These are phyloP conservation scores for Pseudocercospora crystallina DNA, from an alignment of 2,329 filamentous ascomycete genomes.

Conservation along the genomic window DNA sequence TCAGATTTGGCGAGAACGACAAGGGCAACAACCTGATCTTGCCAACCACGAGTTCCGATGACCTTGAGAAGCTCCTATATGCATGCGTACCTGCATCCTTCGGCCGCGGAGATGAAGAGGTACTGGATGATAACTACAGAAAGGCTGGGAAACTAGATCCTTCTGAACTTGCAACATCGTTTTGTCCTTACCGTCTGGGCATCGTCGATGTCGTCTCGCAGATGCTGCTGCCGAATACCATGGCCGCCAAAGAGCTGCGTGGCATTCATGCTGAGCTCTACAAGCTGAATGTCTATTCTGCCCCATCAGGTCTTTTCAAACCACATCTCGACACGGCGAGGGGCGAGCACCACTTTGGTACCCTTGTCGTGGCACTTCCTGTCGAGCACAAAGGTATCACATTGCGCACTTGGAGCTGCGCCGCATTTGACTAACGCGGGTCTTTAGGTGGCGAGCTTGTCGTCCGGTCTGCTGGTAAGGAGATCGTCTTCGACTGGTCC, in stretches of 20 bases:
- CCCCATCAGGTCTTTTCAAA: constrained; percentile 16
- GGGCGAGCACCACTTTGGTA: constrained; percentile 16
- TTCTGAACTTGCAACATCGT: constrained; percentile 39
- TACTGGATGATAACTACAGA: constrained; percentile 54
- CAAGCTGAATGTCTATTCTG: constrained; percentile 51
- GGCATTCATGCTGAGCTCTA: constrained; percentile 55
- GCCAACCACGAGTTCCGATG: not conserved
- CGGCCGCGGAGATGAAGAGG: constrained; percentile 45
- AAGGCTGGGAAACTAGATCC: constrained; percentile 54
- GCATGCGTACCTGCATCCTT: constrained; percentile 49
- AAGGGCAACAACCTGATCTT: constrained; percentile 2
- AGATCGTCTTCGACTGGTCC: constrained; percentile 46
- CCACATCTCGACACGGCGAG: constrained; percentile 25
- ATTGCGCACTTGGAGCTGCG: no score
- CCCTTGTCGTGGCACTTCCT: constrained; percentile 20
- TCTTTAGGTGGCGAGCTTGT: constrained; percentile 43
- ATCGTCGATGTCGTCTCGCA: constrained; percentile 54
- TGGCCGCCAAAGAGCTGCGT: constrained; percentile 8
- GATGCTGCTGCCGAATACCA: constrained; percentile 40
- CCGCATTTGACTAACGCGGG: no score
- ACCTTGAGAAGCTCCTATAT: constrained; percentile 6
- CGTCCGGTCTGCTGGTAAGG: constrained; percentile 43
- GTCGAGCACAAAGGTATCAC: constrained; percentile 5
- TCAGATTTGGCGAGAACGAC: constrained; percentile 5
- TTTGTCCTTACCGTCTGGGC: constrained; percentile 30